Base-by-base conservation (phyloP, 345 rosid genomes). In the Gossypium arboreum region DNA sequence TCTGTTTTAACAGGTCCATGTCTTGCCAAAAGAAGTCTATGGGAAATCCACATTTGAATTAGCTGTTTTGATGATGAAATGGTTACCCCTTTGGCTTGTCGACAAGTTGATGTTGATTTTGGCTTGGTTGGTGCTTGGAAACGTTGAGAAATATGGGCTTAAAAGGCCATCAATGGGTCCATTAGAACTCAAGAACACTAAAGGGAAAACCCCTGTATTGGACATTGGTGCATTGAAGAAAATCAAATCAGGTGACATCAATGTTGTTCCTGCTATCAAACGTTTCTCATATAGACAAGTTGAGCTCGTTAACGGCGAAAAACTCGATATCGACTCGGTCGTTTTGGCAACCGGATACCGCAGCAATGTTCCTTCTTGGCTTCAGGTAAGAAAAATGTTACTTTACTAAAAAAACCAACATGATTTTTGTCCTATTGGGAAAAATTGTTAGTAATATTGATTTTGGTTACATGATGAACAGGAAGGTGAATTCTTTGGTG, bases 301-400 rank as follows among this genome's bases (percentile, higher is more conserved):
- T 2, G 90, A 89, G 92, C 90, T 94, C n/a, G 79, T 89, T 0
- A 82, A 90, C 73, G 90, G 97, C 1, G 58, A 88, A 76, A 80
- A 34, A n/a, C 88, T 88, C 4, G 87, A 88, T 47, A 78, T 94
- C 48, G 96, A 92, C 68, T 84, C 94, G 4, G 89, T 92, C 4
- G 55, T 94, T 81, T 80, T 94, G 55, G 98, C 98, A 27, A 94
- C 98, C n/a, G 98, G 98, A 2, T 94, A 94, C 62, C 79, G 96
- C 72, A 94, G 98, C 91, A 94, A 92, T 64, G 98, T 94, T 20
- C 97, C 96, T 73, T 92, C 84, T 45, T 94, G 98, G 98, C 90
- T 94, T 18, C 81, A 85, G 96, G 97, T 90, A 77, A 83, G 76
- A 45, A 47, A 58, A 60, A 34, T 34, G 41, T 1, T 34, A 4